phyloP scores from a whole-genome alignment of 139 green algal species.

The Ostreobium quekettii region DNA sequence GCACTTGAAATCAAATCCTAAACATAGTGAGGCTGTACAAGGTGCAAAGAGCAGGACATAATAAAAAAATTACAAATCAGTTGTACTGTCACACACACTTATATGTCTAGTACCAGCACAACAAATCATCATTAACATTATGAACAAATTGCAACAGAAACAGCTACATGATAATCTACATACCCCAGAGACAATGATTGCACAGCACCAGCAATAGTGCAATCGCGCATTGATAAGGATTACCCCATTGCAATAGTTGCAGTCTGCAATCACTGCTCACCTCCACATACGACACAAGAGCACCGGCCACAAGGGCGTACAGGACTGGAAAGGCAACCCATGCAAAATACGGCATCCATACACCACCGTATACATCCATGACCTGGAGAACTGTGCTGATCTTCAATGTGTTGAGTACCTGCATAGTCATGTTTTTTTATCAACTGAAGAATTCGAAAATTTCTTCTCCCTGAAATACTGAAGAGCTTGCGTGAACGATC shows the following conservation, averaged over 20 bases:
- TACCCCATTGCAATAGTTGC: background rate
- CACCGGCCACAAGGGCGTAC: background rate
- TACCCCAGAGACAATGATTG: too few species aligned
- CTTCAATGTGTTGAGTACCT: constrained; percentile 16
- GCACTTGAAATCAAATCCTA: too few species aligned
- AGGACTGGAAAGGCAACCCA: constrained; percentile 8
- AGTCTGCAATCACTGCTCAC: background rate
- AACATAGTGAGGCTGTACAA: too few species aligned
- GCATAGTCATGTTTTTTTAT: background rate
- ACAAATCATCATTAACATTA: too few species aligned
- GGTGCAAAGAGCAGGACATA: too few species aligned
- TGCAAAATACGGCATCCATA: constrained; percentile 4
- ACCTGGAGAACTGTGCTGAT: background rate
- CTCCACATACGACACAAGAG: constrained; percentile 18
- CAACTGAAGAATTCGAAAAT: background rate
- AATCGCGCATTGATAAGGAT: too few species aligned
- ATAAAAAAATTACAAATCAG: too few species aligned
- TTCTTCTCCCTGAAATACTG: background rate
- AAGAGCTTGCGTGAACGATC: background rate
- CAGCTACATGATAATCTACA: too few species aligned
- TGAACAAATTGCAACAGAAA: too few species aligned
- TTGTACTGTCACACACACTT: too few species aligned
- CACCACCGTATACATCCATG: background rate
- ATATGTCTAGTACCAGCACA: too few species aligned
- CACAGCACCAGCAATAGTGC: too few species aligned